Evolutionary conservation across 208 protist genomes (phyloP).

Genomic region (Trypanosoma melophagium): DNA sequence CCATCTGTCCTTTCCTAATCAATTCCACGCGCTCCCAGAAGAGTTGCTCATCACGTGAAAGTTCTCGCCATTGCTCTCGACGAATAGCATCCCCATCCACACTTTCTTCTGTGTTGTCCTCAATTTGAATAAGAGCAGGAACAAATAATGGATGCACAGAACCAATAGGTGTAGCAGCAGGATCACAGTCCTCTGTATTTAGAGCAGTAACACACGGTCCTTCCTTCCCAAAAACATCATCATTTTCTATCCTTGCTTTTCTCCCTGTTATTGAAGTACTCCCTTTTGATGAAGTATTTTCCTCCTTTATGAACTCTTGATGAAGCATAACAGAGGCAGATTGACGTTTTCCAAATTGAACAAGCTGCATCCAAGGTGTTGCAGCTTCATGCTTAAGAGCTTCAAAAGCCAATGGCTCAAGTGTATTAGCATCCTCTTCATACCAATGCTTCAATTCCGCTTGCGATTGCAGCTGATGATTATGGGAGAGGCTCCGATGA

Average conservation of each 20-base stretch:
- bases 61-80: constrained; percentile 71
- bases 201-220: constrained; percentile 33
- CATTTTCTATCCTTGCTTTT: not conserved
- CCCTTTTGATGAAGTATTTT: not conserved
- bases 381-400: constrained; percentile 54
- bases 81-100: constrained; percentile 43
- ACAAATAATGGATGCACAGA: constrained; percentile 70
- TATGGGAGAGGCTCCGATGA: constrained; percentile 53
- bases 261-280: not conserved
- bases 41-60: constrained; percentile 69
- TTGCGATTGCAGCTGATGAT: constrained; percentile 41
- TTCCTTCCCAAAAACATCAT: not conserved
- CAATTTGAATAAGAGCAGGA: constrained; percentile 68
- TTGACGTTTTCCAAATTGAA: constrained; percentile 53
- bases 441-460: constrained; percentile 70
- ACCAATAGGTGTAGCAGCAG: constrained; percentile 61
- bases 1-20: constrained; percentile 75
- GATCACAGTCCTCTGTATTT: constrained; percentile 43
- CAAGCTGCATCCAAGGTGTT: constrained; percentile 80
- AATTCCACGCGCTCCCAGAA: constrained; percentile 89
- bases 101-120: constrained; percentile 31
- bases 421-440: constrained; percentile 68
- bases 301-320: not conserved
- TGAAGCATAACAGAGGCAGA: constrained; percentile 4
- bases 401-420: constrained; percentile 57